Base-by-base conservation (phyloP, 2,329 filamentous ascomycete species). In the Arthrobotrys megalospora region DNA sequence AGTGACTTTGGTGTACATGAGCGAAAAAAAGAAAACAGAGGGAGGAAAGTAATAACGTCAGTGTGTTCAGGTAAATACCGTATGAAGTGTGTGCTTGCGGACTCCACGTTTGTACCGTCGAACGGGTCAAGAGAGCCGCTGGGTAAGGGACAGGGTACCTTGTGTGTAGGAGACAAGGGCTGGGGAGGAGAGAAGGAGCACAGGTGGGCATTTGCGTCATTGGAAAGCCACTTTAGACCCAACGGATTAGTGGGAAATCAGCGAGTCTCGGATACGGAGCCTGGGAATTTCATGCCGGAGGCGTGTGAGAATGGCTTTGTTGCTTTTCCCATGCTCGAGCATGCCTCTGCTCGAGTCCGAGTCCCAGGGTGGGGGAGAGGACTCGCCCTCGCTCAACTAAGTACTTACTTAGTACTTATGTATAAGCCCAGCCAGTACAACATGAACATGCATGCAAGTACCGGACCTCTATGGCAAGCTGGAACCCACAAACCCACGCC, bases 141-240 rank as follows among this genome's bases (percentile, higher is more conserved):
- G 53, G 72, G 73, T 55, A 72, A 62, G 67, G 75, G 70, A 72
- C 75, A 63, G 52, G 66, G 58, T 70, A 70, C 53, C 45, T 62
- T 47, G 55, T 43, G 41, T 28, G 6, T 43, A 24, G 55, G 16
- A 19, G 14, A 62, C 41, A 62, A 43, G 43, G 73, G 60, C 38
- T 58, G 50, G 43, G 47, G 36, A 36, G 38, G 47, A 21, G 47
- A 50, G 43, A 52, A 48, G 45, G 45, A 58, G 7, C 52, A 70
- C 73, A 77, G 62, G 68, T 78, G 75, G 67, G 62, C 75, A 72
- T 67, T 78, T 78, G 67, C 75, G 75, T 78, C 75, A 78, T 78
- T 71, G 52, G 48, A 55, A 77, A 66, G 60, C 73, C 60, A 62
- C 62, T 69, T 48, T 64, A 7, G 34, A 48, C 72, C 66, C 64